Base-by-base conservation (phyloP, 257 asterid genomes). In the Nicotiana tomentosiformis region DNA sequence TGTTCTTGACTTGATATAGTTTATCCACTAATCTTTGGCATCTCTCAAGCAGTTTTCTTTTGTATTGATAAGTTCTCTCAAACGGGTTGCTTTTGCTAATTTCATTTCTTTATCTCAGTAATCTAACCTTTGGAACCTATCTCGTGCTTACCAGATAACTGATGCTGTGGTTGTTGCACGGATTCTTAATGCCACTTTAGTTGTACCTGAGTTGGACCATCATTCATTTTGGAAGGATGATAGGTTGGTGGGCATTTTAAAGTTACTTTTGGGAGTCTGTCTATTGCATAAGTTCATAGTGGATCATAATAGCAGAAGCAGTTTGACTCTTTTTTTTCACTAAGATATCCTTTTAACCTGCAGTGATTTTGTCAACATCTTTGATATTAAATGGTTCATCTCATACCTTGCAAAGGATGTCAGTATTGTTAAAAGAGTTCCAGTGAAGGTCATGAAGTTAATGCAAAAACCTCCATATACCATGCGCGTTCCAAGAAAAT, bases 81-180 rank as follows among this genome's bases (percentile, higher is more conserved):
- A 74, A 74, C 64, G 2, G 64, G 8, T 74, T 74, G 5, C 29
- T 35, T 74, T 18, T 78, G 66, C 64, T 74, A 20, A 7, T 74
- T 15, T 74, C 29, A 26, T 49, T 46, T 46, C 23, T 74, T 37
- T 46, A 72, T 72, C 57, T 43, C 62, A 35, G 69, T 82, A 83
- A 74, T 82, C 84, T 67, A 78, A 74, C 9, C 82, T 64, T 77
- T 70, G 62, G 46, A 82, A 85, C 55, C 77, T 79, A 49, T 84
- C 82, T 61, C 2, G 72, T 84, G 67, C 66, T 79, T 82, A 87
- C 85, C 93, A 96, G 99, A 96, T 96, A 88, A 96, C 98, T 69
- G 98, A 96, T 87, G 99, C 99, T 87, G 98, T 94, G 82, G 98
- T 90, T 83, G 99, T 96, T 87, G 98, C 99, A 78, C 88, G 98